These are phyloP conservation scores for Onygena corvina DNA, from an alignment of 2,329 filamentous ascomycete genomes.

Conservation along the genomic window DNA sequence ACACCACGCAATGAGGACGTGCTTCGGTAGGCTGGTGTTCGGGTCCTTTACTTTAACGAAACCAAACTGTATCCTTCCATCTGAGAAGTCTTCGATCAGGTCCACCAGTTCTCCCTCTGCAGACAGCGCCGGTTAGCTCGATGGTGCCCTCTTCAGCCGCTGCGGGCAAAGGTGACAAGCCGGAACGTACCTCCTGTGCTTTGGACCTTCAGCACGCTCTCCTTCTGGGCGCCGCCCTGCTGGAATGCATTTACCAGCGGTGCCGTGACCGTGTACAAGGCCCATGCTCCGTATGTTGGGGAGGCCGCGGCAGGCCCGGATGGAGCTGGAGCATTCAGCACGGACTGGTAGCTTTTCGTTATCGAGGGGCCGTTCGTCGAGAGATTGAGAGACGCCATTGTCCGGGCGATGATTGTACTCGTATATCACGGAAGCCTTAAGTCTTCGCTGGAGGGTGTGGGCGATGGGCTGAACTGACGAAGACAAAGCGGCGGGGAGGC, in stretches of 20 bases:
- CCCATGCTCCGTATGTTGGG: constrained; percentile 82
- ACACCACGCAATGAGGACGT: constrained; percentile 89
- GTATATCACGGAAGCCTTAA: too few relatives aligned
- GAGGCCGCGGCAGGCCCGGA: constrained; percentile 51
- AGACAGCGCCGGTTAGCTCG: not conserved
- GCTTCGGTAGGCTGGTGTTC: constrained; percentile 80
- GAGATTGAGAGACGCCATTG: constrained; percentile 69
- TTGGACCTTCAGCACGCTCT: constrained; percentile 92
- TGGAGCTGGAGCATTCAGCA: constrained; percentile 50
- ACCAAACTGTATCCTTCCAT: constrained; percentile 91
- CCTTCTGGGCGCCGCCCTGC: constrained; percentile 64
- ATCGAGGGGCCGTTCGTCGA: constrained; percentile 73
- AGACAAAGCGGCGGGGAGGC: too few relatives aligned
- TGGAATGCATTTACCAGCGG: constrained; percentile 90
- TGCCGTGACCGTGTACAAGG: constrained; percentile 81
- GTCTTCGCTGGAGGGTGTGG: too few relatives aligned
- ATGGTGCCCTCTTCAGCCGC: not conserved
- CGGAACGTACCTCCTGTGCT: constrained; percentile 62
- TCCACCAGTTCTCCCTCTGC: constrained; percentile 82
- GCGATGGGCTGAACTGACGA: too few relatives aligned
- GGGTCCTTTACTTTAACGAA: constrained; percentile 95
- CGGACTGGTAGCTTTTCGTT: constrained; percentile 57
- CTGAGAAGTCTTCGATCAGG: constrained; percentile 88
- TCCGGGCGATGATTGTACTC: constrained; percentile 15
- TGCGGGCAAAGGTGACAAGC: not conserved